These are phyloP conservation scores for Coccomyxa sp. DNA, from an alignment of 139 green algal genomes.

Conservation along the genomic window DNA sequence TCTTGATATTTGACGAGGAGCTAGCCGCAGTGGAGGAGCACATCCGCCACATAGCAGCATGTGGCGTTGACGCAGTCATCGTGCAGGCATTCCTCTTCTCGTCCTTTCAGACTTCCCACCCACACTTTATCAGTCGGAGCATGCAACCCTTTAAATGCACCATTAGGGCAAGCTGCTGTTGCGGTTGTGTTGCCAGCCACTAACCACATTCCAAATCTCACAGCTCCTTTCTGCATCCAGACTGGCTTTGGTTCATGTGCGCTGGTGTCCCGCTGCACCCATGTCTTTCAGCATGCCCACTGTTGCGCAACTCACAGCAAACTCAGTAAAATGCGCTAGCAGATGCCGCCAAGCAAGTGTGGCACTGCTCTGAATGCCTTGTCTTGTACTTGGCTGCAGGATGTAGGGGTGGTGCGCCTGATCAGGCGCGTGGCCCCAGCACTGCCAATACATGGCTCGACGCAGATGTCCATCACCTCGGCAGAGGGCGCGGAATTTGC, in stretches of 20 bases:
- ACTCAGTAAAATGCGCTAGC: background rate
- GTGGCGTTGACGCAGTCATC: slow-evolving; percentile 80
- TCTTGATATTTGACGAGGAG: slow-evolving; percentile 79
- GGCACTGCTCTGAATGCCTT: background rate
- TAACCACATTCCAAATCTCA: no score
- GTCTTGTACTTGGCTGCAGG: slow-evolving; percentile 23
- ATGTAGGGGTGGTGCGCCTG: slow-evolving; percentile 67
- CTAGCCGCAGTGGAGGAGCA: slow-evolving; percentile 46
- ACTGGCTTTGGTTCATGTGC: no score
- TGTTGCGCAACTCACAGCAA: background rate
- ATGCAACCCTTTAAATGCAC: no score
- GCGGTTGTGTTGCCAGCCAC: no score
- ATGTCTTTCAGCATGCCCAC: background rate
- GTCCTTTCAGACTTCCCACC: no score
- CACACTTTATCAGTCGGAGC: no score
- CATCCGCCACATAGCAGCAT: slow-evolving; percentile 40
- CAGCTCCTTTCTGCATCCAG: no score
- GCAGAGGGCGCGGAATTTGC: slow-evolving; percentile 61
- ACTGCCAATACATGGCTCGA: slow-evolving; percentile 68
- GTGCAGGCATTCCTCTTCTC: slow-evolving; percentile 44
- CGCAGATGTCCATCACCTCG: slow-evolving; percentile 68
- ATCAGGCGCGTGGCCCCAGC: slow-evolving; percentile 51
- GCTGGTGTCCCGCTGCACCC: no score
- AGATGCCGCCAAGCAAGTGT: background rate
- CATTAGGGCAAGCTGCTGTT: no score